Evolutionary conservation across 2,329 filamentous ascomycete species (phyloP).

Genomic region (Chaetothyriales sp.): DNA sequence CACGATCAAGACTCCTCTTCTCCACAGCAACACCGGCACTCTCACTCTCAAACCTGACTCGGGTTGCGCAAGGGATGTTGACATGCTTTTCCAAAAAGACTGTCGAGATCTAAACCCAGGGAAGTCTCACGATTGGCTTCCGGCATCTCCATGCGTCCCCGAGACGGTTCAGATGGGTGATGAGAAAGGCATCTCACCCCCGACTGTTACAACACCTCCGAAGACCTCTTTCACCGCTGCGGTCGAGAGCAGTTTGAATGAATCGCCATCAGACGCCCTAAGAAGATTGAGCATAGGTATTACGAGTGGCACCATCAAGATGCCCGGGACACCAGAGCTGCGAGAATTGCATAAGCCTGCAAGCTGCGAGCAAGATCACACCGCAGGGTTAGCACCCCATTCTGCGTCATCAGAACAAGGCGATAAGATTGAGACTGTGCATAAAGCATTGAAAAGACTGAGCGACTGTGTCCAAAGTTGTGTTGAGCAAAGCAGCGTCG

Average conservation of each 20-base stretch:
- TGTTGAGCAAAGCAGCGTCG: neutral
- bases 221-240: constrained; percentile 3
- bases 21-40: constrained; percentile 8
- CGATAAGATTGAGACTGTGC: neutral
- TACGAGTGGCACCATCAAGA: constrained; percentile 5
- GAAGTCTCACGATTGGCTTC: neutral
- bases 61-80: neutral
- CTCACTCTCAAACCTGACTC: constrained; percentile 7
- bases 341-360: neutral
- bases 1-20: constrained; percentile 12
- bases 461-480: neutral
- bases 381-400: neutral
- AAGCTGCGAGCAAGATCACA: neutral
- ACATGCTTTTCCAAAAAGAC: neutral
- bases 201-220: neutral
- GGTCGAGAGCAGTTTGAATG: constrained; percentile 3
- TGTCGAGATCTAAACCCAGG: neutral
- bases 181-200: neutral
- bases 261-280: constrained; percentile 6
- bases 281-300: constrained; percentile 3
- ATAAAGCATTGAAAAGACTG: constrained; percentile 1
- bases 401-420: neutral
- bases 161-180: neutral
- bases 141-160: neutral
- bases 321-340: constrained; percentile 1